These are phyloP conservation scores for Fusarium devonianum DNA, from an alignment of 2,329 filamentous ascomycete species.

Conservation along the genomic window DNA sequence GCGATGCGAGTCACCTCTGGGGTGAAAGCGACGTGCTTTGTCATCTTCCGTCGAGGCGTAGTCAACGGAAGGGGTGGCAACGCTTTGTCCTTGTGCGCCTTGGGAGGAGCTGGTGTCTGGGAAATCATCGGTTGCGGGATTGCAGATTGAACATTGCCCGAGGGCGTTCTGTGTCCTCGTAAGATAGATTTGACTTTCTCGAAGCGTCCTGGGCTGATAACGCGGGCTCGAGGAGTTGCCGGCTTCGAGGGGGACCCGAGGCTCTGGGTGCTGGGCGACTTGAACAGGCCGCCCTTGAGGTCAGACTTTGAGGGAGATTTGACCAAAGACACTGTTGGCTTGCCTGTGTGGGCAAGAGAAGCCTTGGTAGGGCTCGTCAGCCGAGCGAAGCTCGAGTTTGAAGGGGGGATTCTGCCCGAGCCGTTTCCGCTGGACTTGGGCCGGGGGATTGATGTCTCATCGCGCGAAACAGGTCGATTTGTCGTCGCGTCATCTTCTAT, in stretches of 20 bases:
- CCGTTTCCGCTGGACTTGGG: conserved; percentile 48
- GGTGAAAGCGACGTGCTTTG: conserved; percentile 83
- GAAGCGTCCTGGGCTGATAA: conserved; percentile 59
- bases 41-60: conserved; percentile 71
- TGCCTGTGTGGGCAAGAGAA: conserved; percentile 56
- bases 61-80: conserved; percentile 62
- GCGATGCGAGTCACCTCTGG: conserved; percentile 66
- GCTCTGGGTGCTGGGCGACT: conserved; percentile 60
- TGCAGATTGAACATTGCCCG: conserved; percentile 53
- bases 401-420: conserved; percentile 47
- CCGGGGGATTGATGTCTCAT: conserved; percentile 57
- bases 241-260: conserved; percentile 45
- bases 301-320: conserved; percentile 57
- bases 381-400: conserved; percentile 60
- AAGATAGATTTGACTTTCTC: conserved; percentile 67
- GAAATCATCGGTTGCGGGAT: conserved; percentile 56
- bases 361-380: conserved; percentile 82
- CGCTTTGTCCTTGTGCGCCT: conserved; percentile 62
- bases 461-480: conserved; percentile 65
- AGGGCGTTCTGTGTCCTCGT: conserved; percentile 49
- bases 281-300: conserved; percentile 51
- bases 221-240: conserved; percentile 46
- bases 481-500: conserved; percentile 74
- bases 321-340: conserved; percentile 44
- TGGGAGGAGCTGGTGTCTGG: conserved; percentile 56